phyloP scores from a whole-genome alignment of 129 eudicot genomes.

The Ambrosia trifida region DNA sequence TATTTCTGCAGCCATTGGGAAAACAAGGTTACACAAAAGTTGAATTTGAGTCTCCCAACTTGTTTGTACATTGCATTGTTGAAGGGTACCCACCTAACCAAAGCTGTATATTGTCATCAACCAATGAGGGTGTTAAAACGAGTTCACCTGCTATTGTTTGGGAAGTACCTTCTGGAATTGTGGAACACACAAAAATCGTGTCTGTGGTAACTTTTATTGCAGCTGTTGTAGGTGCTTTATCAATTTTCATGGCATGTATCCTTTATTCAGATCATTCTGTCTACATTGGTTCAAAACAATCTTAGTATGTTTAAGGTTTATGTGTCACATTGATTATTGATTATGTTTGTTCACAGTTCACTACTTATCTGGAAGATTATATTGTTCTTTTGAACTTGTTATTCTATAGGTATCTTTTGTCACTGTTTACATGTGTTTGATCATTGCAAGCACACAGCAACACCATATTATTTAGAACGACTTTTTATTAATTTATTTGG shows the following conservation, averaged over 20 bases:
- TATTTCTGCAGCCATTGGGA: constrained; percentile 65
- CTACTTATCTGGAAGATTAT: constrained; percentile 2
- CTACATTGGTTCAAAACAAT: constrained; percentile 34
- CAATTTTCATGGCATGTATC: constrained; percentile 53
- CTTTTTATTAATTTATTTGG: constrained; percentile 7
- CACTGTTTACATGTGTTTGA: constrained; percentile 7
- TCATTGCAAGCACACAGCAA: constrained; percentile 15
- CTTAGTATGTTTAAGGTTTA: constrained; percentile 32
- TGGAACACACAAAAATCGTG: constrained; percentile 59
- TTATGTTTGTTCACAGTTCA: constrained; percentile 11
- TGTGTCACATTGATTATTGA: constrained; percentile 1
- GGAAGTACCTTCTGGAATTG: constrained; percentile 80
- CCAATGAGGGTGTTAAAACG: constrained; percentile 15
- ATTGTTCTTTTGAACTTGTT: constrained; percentile 5
- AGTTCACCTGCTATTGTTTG: constrained; percentile 37
- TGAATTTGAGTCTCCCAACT: constrained; percentile 61
- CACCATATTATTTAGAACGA: background rate
- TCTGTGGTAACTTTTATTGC: constrained; percentile 68
- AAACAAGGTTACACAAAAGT: constrained; percentile 53
- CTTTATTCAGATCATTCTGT: constrained; percentile 28
- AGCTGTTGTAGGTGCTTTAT: constrained; percentile 61
- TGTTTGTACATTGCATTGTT: constrained; percentile 48
- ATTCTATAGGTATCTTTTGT: constrained; percentile 8
- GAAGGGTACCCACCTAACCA: constrained; percentile 28
- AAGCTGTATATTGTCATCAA: constrained; percentile 44